These are phyloP conservation scores for Alternaria atra DNA, from an alignment of 2,329 filamentous ascomycete species.

Conservation along the genomic window DNA sequence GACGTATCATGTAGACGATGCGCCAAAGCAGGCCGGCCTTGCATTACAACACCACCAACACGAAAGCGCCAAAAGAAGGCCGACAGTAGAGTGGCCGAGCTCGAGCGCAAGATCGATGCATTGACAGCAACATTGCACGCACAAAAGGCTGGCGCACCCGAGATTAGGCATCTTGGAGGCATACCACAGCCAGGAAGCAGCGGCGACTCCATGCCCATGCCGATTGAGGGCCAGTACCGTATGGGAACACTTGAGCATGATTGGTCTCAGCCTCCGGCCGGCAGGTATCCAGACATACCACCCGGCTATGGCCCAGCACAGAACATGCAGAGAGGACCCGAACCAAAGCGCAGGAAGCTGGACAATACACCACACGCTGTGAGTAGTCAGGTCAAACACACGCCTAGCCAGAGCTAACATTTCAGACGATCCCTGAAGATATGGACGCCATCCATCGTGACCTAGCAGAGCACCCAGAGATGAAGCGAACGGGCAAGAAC, in stretches of 20 bases:
- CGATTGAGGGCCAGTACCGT: conserved; percentile 36
- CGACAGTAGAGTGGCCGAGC: conserved; percentile 85
- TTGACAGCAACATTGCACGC: conserved; percentile 81
- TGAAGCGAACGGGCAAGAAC: conserved; percentile 43
- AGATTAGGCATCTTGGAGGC: conserved; percentile 33
- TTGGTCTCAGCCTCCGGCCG: conserved; percentile 33
- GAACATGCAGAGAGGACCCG: conserved; percentile 40
- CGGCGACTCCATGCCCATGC: conserved; percentile 19
- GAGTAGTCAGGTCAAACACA: conserved; percentile 14
- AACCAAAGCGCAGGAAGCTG: conserved; percentile 46
- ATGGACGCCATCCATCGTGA: conserved; percentile 51
- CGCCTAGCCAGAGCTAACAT: conserved; percentile 8
- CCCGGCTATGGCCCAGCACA: conserved; percentile 46
- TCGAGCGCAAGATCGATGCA: conserved; percentile 92
- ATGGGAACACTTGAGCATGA: conserved; percentile 41
- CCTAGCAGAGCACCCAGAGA: conserved; percentile 46
- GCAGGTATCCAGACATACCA: conserved; percentile 38
- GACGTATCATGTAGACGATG: conserved; percentile 72
- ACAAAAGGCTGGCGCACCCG: conserved; percentile 43
- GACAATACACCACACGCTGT: conserved; percentile 39
- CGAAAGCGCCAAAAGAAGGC: conserved; percentile 91
- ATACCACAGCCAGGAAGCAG: conserved; percentile 32
- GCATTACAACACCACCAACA: conserved; percentile 71
- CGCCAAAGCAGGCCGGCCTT: conserved; percentile 79
- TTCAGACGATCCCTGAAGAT: conserved; percentile 48